Conservation (phyloP, 73 alveolate species). For the Breviolum minutum region DNA sequence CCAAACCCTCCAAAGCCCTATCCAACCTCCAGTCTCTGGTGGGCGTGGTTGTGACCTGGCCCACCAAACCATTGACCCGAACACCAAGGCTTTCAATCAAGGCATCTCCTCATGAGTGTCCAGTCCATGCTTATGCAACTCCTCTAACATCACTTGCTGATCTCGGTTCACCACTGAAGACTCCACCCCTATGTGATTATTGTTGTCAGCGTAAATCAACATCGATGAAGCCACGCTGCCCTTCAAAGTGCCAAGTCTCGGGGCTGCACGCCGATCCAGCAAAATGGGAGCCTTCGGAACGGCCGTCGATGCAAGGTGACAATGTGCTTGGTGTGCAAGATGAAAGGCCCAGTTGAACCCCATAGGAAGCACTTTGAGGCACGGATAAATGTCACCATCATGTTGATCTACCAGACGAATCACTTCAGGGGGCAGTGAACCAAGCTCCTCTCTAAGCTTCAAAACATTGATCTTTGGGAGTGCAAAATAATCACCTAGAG, state of each 20-base stretch:
- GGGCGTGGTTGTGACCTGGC: not conserved
- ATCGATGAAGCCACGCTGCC: not conserved
- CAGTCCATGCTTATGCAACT: not conserved
- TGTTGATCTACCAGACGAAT: not conserved
- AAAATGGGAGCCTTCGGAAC: not conserved
- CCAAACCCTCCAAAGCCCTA: not conserved
- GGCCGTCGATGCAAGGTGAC: not conserved
- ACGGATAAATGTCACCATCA: not conserved
- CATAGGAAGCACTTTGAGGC: not conserved
- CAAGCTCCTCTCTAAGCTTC: not conserved
- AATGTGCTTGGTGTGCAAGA: not conserved
- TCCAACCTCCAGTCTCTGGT: slow-evolving; percentile 19
- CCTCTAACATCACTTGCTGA: not conserved
- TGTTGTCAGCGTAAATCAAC: slow-evolving; percentile 23
- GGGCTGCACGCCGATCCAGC: not conserved
- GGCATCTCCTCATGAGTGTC: not conserved
- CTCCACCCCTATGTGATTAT: not conserved
- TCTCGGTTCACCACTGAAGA: not conserved
- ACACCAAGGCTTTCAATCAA: not conserved
- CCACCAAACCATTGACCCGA: not conserved
- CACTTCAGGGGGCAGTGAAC: not conserved
- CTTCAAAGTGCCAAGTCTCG: not conserved
- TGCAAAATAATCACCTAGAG: not conserved
- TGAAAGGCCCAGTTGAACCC: slow-evolving; percentile 48
- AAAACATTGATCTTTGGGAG: not conserved